Evolutionary conservation across 768 basidiomycete genomes (phyloP).

Genomic region (Lenzites betulinus): DNA sequence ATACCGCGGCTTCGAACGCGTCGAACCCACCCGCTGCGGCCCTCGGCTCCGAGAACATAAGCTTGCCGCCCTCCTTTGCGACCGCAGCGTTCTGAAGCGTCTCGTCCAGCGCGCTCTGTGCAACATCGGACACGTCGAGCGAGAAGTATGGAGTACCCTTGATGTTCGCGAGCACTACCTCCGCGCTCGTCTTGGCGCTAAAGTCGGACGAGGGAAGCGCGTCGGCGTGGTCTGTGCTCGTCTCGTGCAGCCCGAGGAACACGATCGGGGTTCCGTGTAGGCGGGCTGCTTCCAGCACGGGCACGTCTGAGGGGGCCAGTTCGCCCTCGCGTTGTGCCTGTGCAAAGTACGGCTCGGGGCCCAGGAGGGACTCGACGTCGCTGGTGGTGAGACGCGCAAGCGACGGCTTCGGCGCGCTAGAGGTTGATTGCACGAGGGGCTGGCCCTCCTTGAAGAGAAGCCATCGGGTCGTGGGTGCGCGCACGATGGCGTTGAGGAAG

Average conservation of each 20-base stretch:
- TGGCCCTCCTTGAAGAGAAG: constrained; percentile 74
- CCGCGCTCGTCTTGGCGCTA: constrained; percentile 35
- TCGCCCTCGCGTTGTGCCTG: constrained; percentile 56
- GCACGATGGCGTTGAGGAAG: constrained; percentile 74
- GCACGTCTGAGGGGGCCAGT: constrained; percentile 25
- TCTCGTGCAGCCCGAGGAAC: constrained; percentile 80
- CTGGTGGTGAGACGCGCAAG: constrained; percentile 60
- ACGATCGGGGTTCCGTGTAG: constrained; percentile 62
- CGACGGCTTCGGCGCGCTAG: constrained; percentile 34
- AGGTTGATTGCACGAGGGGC: constrained; percentile 49
- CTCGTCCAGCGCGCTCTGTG: constrained; percentile 44
- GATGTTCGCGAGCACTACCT: constrained; percentile 56
- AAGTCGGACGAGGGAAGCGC: constrained; percentile 71
- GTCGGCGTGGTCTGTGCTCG: constrained; percentile 40
- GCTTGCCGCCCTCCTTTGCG: constrained; percentile 38
- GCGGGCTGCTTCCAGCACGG: constrained; percentile 55
- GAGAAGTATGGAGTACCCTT: constrained; percentile 87
- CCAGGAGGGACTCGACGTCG: constrained; percentile 67
- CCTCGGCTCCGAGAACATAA: constrained; percentile 71
- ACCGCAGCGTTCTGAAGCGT: constrained; percentile 42
- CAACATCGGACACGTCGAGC: constrained; percentile 65
- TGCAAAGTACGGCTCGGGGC: constrained; percentile 67
- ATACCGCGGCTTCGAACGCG: constrained; percentile 68
- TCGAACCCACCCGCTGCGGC: constrained; percentile 57
- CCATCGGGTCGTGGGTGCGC: constrained; percentile 67